Percentiles rank a stretch among this genome's conserved stretches.
These are phyloP conservation scores for Penicillium sumatraense DNA, from an alignment of 2,329 filamentous ascomycete species.

Conservation along the genomic window DNA sequence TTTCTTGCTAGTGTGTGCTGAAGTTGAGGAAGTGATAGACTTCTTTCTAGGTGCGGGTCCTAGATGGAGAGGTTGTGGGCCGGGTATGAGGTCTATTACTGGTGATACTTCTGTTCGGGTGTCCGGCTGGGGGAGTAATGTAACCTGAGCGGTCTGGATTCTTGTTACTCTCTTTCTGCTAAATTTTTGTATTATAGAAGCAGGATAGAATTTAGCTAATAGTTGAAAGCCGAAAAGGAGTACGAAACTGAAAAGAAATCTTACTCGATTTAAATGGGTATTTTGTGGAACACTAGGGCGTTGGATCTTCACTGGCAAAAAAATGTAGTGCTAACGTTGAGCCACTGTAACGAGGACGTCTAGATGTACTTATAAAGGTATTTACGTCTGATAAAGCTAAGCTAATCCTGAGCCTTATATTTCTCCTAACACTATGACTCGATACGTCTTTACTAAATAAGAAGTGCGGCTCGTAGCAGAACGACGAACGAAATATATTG, in stretches of 20 bases:
- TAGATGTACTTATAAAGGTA: neutral
- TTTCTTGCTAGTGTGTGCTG: no score
- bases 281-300: neutral
- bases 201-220: neutral
- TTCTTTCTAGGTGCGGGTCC: no score
- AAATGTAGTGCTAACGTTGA: neutral
- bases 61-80: no score
- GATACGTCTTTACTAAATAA: neutral
- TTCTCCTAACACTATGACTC: neutral
- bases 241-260: neutral
- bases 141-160: no score
- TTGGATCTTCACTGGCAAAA: neutral
- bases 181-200: neutral
- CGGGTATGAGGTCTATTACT: no score
- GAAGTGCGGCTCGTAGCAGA: slow-evolving; percentile 23
- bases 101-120: no score
- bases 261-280: neutral
- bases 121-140: no score
- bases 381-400: neutral
- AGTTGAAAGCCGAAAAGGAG: neutral
- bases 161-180: slow-evolving; percentile 2
- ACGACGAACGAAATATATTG: slow-evolving; percentile 29
- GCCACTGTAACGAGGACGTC: neutral
- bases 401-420: neutral
- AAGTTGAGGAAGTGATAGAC: no score